phyloP scores from a whole-genome alignment of 148 eudicot genomes.

The Chenopodium formosanum region DNA sequence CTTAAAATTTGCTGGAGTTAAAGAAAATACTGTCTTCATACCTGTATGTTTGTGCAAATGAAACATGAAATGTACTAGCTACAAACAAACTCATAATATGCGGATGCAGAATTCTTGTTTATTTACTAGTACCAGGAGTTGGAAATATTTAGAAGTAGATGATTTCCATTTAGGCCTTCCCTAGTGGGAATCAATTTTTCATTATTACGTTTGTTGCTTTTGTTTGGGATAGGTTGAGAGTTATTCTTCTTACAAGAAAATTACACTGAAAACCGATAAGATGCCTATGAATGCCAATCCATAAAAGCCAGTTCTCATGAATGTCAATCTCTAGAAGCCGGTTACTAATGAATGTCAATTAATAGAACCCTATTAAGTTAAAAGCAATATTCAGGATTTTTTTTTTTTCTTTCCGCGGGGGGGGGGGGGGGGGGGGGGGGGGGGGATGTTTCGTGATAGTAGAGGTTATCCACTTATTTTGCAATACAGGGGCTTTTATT shows the following conservation, averaged over 20 bases:
- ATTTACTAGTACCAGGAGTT: neutral
- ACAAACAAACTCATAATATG: neutral
- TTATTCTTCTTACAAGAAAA: neutral
- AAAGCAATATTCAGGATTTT: neutral
- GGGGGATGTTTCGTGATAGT: too few relatives aligned
- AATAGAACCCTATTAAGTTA: too few relatives aligned
- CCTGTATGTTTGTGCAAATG: neutral
- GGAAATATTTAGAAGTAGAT: neutral
- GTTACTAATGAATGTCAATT: too few relatives aligned
- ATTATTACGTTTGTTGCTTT: neutral
- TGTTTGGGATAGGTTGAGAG: neutral
- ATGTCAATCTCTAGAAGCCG: too few relatives aligned
- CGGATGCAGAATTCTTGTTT: neutral
- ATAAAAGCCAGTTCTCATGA: neutral
- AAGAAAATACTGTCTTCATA: neutral
- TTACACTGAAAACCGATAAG: neutral
- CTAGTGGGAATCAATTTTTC: neutral
- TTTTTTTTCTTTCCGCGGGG: too few relatives aligned
- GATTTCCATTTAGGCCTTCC: neutral
- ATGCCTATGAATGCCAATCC: neutral
- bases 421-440: neutral
- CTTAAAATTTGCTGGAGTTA: neutral
- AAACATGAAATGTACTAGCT: neutral
- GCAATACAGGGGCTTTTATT: neutral
- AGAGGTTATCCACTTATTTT: neutral